phyloP scores from a whole-genome alignment of 805 yeast species.

The Nakazawaea ambrosiae region DNA sequence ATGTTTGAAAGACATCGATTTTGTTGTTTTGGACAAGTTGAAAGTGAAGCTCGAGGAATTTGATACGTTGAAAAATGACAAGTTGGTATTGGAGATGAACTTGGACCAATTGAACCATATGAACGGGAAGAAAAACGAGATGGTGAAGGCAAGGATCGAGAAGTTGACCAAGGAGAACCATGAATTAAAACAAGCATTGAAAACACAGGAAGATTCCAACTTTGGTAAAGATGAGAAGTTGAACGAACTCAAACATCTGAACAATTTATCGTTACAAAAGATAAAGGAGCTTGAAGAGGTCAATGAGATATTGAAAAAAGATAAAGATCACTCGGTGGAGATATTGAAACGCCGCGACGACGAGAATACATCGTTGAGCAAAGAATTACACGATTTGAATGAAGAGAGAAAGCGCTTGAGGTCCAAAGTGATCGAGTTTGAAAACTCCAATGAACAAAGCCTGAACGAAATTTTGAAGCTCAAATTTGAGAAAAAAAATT shows the following conservation, averaged over 20 bases:
- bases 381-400: slow-evolving; percentile 34
- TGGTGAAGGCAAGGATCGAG: slow-evolving; percentile 23
- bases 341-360: slow-evolving; percentile 29
- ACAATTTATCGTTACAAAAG: slow-evolving; percentile 5
- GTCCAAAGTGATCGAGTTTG: slow-evolving; percentile 28
- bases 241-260: slow-evolving; percentile 11
- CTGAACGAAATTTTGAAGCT: slow-evolving; percentile 19
- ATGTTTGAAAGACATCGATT: no score
- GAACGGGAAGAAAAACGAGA: slow-evolving; percentile 23
- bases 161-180: slow-evolving; percentile 18
- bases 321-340: slow-evolving; percentile 26
- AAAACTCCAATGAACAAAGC: slow-evolving; percentile 16
- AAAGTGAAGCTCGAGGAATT: slow-evolving; percentile 25
- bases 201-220: background rate
- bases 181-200: slow-evolving; percentile 16
- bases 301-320: slow-evolving; percentile 15
- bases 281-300: slow-evolving; percentile 7
- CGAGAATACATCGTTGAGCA: slow-evolving; percentile 26
- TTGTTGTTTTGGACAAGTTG: slow-evolving; percentile 19
- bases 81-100: slow-evolving; percentile 28
- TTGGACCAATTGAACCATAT: slow-evolving; percentile 33
- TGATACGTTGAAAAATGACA: slow-evolving; percentile 29
- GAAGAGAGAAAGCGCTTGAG: slow-evolving; percentile 36
- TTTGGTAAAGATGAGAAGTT: slow-evolving; percentile 14
- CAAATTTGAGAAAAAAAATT: slow-evolving; percentile 19